A percentile compares a stretch with the other conserved stretches of the same genome.
phyloP scores from a whole-genome alignment of 331 rosid genomes.

The Spiraea crenata region DNA sequence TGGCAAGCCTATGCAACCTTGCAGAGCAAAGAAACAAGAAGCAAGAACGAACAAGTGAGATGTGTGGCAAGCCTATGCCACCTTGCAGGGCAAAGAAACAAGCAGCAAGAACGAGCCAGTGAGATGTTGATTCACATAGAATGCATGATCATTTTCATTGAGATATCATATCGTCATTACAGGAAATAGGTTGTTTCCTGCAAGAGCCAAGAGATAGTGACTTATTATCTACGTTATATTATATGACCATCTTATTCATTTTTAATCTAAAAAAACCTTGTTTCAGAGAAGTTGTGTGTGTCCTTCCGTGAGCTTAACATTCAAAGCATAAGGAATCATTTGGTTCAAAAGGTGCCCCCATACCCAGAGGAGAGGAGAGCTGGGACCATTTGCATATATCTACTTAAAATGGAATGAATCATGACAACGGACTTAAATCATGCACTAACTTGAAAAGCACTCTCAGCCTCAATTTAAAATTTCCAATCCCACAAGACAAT shows the following conservation, averaged over 20 bases:
- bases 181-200: background rate
- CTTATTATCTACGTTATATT: background rate
- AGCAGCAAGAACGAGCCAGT: conserved; percentile 45
- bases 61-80: conserved; percentile 84
- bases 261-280: background rate
- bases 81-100: conserved; percentile 58
- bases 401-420: background rate
- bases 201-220: conserved; percentile 9
- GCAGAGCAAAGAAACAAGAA: conserved; percentile 42
- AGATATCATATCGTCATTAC: background rate
- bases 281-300: background rate
- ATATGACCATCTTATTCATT: background rate
- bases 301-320: background rate
- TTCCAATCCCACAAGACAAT: background rate
- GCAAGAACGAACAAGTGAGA: conserved; percentile 46
- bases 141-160: background rate
- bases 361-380: background rate
- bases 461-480: background rate
- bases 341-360: background rate
- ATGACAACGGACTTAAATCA: background rate
- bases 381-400: background rate
- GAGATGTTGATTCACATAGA: conserved; percentile 47
- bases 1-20: conserved; percentile 86
- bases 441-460: too few relatives aligned
- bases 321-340: background rate